A percentile compares a stretch with the other conserved stretches of the same genome.
Evolutionary conservation across 768 basidiomycete species (phyloP).

Genomic region (Lentinula sp.): DNA sequence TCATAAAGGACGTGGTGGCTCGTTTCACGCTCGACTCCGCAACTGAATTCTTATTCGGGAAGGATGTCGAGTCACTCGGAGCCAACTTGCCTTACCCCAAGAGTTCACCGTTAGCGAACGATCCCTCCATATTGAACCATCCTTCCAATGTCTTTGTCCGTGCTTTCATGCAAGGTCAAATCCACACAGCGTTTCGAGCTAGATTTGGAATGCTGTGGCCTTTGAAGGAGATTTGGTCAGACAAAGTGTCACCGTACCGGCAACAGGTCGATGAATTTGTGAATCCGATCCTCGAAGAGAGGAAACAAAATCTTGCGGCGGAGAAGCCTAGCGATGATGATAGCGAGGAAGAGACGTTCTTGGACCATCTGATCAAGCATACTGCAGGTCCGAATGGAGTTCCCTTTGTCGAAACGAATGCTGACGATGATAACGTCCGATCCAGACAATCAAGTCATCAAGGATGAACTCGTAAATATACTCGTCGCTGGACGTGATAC

Average conservation of each 20-base stretch:
- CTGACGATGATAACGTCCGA: constrained; percentile 19
- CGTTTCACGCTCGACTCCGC: constrained; percentile 59
- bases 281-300: constrained; percentile 33
- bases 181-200: constrained; percentile 28
- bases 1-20: constrained; percentile 39
- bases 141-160: constrained; percentile 28
- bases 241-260: constrained; percentile 23
- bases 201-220: constrained; percentile 44
- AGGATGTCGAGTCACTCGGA: constrained; percentile 41
- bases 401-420: neutral
- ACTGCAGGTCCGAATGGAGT: constrained; percentile 35
- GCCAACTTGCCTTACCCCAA: constrained; percentile 40
- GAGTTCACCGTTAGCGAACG: constrained; percentile 17
- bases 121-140: constrained; percentile 6
- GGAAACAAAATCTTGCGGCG: neutral
- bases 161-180: constrained; percentile 47
- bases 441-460: constrained; percentile 33
- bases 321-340: constrained; percentile 27
- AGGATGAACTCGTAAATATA: constrained; percentile 40
- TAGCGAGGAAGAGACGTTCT: constrained; percentile 25
- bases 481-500: constrained; percentile 42
- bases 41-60: constrained; percentile 51
- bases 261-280: constrained; percentile 42
- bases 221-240: constrained; percentile 44
- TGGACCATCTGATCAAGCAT: constrained; percentile 48